phyloP scores from a whole-genome alignment of 306 rosid species.

The Oemleria cerasiformis region DNA sequence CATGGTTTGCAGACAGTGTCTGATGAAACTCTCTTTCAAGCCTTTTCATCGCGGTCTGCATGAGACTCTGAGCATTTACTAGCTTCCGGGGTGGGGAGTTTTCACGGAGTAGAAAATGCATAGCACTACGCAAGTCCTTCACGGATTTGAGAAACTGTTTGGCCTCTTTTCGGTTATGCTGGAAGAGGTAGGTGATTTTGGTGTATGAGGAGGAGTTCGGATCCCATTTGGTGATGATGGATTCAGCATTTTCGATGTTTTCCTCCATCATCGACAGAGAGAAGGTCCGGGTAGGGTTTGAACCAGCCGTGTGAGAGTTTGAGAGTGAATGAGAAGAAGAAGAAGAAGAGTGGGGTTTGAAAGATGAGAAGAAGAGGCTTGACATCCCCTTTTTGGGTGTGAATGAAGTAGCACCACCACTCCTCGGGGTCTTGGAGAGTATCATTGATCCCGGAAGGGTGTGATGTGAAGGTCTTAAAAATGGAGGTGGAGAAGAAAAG shows the following conservation, averaged over 20 bases:
- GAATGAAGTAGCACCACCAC: neutral
- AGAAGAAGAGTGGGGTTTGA: conserved; percentile 26
- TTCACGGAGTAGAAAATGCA: conserved; percentile 30
- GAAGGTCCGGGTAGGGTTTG: conserved; percentile 9
- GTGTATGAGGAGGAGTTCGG: conserved; percentile 29
- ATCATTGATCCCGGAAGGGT: neutral
- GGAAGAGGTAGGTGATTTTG: conserved; percentile 38
- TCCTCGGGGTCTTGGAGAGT: conserved; percentile 19
- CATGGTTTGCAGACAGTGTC: conserved; percentile 32
- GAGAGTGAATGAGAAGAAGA: conserved; percentile 17
- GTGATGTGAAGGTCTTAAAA: neutral
- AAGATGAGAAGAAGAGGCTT: conserved; percentile 26
- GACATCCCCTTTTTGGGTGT: conserved; percentile 22
- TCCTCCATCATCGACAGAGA: conserved; percentile 33
- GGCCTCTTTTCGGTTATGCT: conserved; percentile 34
- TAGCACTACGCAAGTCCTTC: conserved; percentile 29
- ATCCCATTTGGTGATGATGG: conserved; percentile 49
- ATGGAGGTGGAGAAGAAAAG: neutral
- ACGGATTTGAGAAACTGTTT: conserved; percentile 34
- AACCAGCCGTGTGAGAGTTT: neutral
- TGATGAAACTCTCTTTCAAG: conserved; percentile 46
- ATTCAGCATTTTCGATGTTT: conserved; percentile 25
- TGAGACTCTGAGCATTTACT: conserved; percentile 40
- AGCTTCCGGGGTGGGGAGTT: conserved; percentile 31
- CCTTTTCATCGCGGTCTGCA: conserved; percentile 51